phyloP scores from a whole-genome alignment of 176 grass and related monocot genomes.

The Carex kokanica region DNA sequence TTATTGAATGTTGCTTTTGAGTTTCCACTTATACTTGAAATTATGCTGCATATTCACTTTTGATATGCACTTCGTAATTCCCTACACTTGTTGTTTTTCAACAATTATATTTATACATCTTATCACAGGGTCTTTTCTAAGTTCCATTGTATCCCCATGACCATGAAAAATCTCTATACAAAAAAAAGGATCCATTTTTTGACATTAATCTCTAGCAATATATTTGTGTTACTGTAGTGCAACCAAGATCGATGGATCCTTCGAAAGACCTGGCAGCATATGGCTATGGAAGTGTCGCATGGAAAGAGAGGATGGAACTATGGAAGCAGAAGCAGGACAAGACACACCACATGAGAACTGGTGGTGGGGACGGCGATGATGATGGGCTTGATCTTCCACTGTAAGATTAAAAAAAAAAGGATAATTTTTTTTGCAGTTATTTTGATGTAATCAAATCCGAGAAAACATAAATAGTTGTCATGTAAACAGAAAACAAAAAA shows the following conservation, averaged over 20 bases:
- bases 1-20: neutral
- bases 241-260: conserved; percentile 93
- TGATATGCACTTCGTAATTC: neutral
- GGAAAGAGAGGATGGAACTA: conserved; percentile 76
- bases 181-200: neutral
- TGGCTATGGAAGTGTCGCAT: conserved; percentile 86
- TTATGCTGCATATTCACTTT: neutral
- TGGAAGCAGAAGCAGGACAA: conserved; percentile 93
- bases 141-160: neutral
- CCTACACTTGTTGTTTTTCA: neutral
- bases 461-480: neutral
- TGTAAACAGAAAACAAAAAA: neutral
- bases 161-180: neutral
- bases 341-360: conserved; percentile 41
- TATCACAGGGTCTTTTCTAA: neutral
- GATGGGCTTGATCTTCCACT: conserved; percentile 53
- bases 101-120: neutral
- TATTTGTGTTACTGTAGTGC: conserved; percentile 44
- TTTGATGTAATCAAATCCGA: neutral
- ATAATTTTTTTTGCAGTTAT: neutral
- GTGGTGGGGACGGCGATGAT: conserved; percentile 50
- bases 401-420: conserved; percentile 31
- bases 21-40: neutral
- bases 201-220: neutral
- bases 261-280: conserved; percentile 87